Evolutionary conservation across 108 stramenopile species (phyloP), one percentile per base, ranked within the genome.

Genomic region (Poteriospumella lacustris): DNA sequence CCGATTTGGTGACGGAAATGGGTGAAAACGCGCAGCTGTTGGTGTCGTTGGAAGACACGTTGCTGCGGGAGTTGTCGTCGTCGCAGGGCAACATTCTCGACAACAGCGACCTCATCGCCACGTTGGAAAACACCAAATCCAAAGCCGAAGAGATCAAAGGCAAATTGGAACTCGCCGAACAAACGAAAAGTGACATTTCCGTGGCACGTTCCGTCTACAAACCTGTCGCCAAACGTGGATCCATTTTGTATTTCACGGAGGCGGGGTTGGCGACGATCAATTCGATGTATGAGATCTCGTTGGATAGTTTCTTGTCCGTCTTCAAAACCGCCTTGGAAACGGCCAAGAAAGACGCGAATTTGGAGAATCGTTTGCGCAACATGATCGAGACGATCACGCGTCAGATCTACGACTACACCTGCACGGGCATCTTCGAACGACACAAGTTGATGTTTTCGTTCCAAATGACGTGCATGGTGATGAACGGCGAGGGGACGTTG

Each of bases 381-480:
- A 81, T 90, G 83, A 85, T 87, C 24, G 79, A 78, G 5, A 83
- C 81, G 12, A 82, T 85, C 19, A 90, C 85, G 43, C 56, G 83
- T 12, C 84, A 87, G 36, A 79, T 89, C 0, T 90, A 90, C 68
- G 89, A 90, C 69, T 90, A 88, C 78, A 89, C 89, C 2, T 90
- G 89, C 68, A 89, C 88, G 19, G 89, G 89, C 24, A 90, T 90
- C 41, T 90, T 90, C 69, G 89, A 90, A 82, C 78, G 87, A n/a
- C 89, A 90, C 80, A 90, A 90, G 84, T 75, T 90, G 28, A 90
- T 89, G 86, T 90, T 89, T 67, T 70, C 81, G 38, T 88, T 90
- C 69, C 83, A 81, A 62, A 85, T 85, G 84, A 83, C 84, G 0
- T 84, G 83, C 64, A 85, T 85, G 84, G 80, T 90, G 39, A 83